Base-by-base conservation (phyloP, 345 rosid species). In the Eucalyptus rudis region DNA sequence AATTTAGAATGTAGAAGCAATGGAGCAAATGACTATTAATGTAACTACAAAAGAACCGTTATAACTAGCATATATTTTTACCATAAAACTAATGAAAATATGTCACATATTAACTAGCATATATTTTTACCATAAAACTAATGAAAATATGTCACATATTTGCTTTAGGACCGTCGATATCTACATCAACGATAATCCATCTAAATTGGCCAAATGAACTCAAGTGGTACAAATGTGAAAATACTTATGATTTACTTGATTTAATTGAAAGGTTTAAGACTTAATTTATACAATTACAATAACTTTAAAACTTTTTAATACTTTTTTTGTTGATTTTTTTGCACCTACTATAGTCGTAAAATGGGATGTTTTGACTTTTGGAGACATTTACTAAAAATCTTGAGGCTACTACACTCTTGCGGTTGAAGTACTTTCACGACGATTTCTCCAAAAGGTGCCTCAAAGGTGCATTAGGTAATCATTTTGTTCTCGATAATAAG, bases 381-480 rank as follows among this genome's bases (percentile, higher is more conserved):
- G 4, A 59, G 66, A 27, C 66, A 59, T 25, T 27, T 1, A 25
- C 6, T 25, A 5, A 27, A 59, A 59, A 59, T 27, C n/a, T 59
- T 25, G 3, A 12, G 9, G 7, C n/a, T 27, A 29, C 14, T 1
- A 6, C 8, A 59, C 66, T 27, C 66, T 27, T 59, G 7, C 1
- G 13, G 31, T 12, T 0, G 0, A 59, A 27, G 66, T 59, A 11
- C 31, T 27, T 59, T 12, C 15, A 59, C 15, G 27, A 12, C 0
- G 31, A 12, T 27, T 59, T 59, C n/a, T 31, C 2, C 31, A 59
- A 5, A 59, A 59, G 31, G 14, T 27, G 7, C 66, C 66, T 59
- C 15, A 11, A 59, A 56, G 4, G 4, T 1, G 2, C 0, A 0
- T 7, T 19, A 52, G 0, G 10, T 7, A 52, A 52, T 3, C 0